Percentiles rank a stretch among this genome's conserved stretches.
phyloP scores from a whole-genome alignment of 164 flowering plant species.

The Vitis rotundifolia region DNA sequence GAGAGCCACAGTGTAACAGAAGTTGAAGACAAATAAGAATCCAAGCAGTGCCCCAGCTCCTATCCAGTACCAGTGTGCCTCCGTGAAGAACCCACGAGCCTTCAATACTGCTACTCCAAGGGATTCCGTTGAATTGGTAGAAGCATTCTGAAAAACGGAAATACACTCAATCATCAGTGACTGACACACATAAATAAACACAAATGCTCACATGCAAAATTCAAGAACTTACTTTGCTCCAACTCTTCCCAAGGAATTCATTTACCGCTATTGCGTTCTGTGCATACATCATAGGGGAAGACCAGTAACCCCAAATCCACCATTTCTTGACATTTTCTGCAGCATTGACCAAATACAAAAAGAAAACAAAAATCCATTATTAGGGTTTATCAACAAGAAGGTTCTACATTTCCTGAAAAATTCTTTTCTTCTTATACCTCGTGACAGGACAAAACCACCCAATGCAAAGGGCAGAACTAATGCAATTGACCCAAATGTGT shows the following conservation, averaged over 20 bases:
- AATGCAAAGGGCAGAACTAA: constrained; percentile 13
- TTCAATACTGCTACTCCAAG: constrained; percentile 19
- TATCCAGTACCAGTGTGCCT: constrained; percentile 31
- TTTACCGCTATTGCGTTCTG: too few relatives aligned
- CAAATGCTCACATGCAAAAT: background rate
- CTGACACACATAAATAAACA: background rate
- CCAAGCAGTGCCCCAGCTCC: constrained; percentile 27
- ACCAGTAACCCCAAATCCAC: too few relatives aligned
- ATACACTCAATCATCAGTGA: background rate
- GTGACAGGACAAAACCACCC: constrained; percentile 28
- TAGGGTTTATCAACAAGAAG: too few relatives aligned
- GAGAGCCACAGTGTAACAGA: constrained; percentile 20
- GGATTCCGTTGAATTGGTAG: constrained; percentile 10
- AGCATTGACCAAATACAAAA: background rate
- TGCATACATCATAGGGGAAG: too few relatives aligned
- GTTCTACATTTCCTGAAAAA: background rate
- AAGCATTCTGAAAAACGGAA: constrained; percentile 7
- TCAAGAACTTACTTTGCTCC: too few relatives aligned
- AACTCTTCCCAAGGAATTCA: too few relatives aligned
- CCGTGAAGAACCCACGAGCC: constrained; percentile 23
- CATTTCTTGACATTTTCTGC: too few relatives aligned
- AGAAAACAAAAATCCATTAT: background rate
- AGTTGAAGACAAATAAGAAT: constrained; percentile 15
- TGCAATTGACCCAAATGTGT: constrained; percentile 25
- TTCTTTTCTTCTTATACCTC: constrained; percentile 15